Evolutionary conservation across 1,284 basidiomycete species (phyloP), one percentile per base, ranked within the genome.

Genomic region (Moesziomyces aphidis): DNA sequence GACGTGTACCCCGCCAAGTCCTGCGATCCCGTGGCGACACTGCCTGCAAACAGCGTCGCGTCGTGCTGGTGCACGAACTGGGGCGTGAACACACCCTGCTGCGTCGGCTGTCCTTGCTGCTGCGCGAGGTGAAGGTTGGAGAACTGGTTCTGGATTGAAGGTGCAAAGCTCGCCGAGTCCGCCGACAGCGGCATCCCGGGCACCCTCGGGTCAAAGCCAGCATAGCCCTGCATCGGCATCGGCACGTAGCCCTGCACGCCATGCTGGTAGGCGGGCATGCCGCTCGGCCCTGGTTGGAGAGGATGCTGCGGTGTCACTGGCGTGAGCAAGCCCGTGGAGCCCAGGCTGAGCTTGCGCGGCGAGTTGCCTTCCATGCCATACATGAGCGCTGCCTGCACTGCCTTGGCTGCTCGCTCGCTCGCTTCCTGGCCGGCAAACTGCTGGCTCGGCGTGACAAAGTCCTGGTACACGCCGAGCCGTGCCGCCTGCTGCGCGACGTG

Each of bases 291-390:
- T 11, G 71, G 72, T 24, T 67, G 59, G 1, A 77, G 51, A 11
- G 76, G 67, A 26, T 77, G 76, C 49, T 66, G 61, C 5, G 76
- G 76, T 17, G 76, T 75, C 42, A 75, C 55, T 19, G 76, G 76
- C 2, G 76, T 77, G 3, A 50, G 57, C 44, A 77, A 23, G 7
- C 70, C 76, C 5, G 68, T 72, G 22, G 64, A 63, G 7, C 67
- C 71, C 6, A 65, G 48, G 42, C 66, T 69, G 52, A 73, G 56
- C 51, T 63, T 70, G 19, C 70, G 65, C n/a, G 69, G 66, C 1
- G 68, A 60, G 45, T 57, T 73, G 45, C 61, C 68, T 22, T 76
- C 76, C 70, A 73, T 70, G 6, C 70, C 73, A 34, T 76, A 78
- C 71, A 78, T 66, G 3, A 76, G 59, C 3, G 76, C 76, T 0